phyloP scores from a whole-genome alignment of 352 stramenopile species.

The Thraustochytrium striatum region DNA sequence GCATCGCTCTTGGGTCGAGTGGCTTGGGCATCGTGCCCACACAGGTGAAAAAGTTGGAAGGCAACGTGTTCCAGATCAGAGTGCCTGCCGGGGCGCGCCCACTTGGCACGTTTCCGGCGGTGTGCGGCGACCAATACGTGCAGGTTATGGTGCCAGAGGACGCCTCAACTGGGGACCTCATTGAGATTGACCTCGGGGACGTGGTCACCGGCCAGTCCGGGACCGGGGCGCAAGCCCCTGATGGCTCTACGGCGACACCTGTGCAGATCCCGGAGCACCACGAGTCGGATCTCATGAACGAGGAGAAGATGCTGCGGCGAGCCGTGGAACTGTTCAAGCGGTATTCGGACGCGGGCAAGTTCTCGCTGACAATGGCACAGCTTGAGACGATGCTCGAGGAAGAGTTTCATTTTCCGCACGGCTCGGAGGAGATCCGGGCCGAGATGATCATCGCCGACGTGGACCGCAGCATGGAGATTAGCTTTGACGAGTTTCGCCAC shows the following conservation, averaged over 20 bases:
- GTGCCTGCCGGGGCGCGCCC: slow-evolving; percentile 6
- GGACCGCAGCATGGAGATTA: neutral
- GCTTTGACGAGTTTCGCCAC: slow-evolving; percentile 39
- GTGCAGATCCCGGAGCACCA: no score
- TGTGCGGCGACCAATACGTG: slow-evolving; percentile 30
- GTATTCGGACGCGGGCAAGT: neutral
- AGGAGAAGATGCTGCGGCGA: neutral
- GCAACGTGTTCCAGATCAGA: slow-evolving; percentile 30
- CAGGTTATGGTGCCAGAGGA: slow-evolving; percentile 18
- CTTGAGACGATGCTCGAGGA: neutral
- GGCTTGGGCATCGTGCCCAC: no score
- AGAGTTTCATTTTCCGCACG: slow-evolving; percentile 36
- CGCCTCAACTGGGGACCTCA: slow-evolving; percentile 6
- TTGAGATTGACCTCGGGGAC: slow-evolving; percentile 25
- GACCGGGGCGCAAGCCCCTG: no score
- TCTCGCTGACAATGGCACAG: slow-evolving; percentile 4
- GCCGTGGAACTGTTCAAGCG: slow-evolving; percentile 22
- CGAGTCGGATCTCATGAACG: neutral
- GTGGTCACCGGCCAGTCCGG: neutral
- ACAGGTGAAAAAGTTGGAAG: neutral
- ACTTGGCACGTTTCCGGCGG: slow-evolving; percentile 21
- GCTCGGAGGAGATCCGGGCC: neutral
- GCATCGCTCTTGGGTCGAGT: no score
- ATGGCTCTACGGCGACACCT: no score
- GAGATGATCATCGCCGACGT: slow-evolving; percentile 36